These are phyloP conservation scores for Bjerkandera adusta DNA, from an alignment of 1,284 basidiomycete genomes.

Conservation along the genomic window DNA sequence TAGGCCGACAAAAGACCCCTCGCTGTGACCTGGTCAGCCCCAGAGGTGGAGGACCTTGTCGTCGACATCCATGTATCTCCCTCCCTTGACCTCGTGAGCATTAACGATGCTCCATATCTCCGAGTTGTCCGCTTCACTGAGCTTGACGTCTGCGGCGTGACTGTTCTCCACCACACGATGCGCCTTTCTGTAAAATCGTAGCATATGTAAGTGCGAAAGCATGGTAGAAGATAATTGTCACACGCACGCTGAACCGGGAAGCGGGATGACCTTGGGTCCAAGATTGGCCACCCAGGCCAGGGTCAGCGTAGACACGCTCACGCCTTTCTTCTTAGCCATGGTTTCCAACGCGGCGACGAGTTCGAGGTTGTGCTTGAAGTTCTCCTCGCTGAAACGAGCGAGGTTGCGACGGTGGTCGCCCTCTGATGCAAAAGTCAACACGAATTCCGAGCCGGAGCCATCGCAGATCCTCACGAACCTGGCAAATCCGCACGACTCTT, in stretches of 20 bases:
- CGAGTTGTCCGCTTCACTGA: conserved; percentile 38
- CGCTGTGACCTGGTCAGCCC: conserved; percentile 17
- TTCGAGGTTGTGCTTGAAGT: conserved; percentile 53
- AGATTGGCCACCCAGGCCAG: conserved; percentile 59
- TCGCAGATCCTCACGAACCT: conserved; percentile 16
- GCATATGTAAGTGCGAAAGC: not conserved
- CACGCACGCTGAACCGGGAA: conserved; percentile 49
- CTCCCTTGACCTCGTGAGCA: conserved; percentile 29
- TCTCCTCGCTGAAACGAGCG: conserved; percentile 37
- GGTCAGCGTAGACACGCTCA: conserved; percentile 55
- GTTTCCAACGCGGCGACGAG: conserved; percentile 46
- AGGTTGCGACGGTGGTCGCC: conserved; percentile 35
- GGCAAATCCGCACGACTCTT: conserved; percentile 44
- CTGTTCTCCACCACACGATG: conserved; percentile 46
- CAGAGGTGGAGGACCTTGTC: conserved; percentile 24
- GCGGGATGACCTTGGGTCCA: conserved; percentile 48
- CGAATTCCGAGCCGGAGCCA: not conserved
- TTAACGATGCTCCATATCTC: conserved; percentile 32
- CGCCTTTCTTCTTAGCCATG: conserved; percentile 47
- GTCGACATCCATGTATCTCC: conserved; percentile 28
- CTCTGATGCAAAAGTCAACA: conserved; percentile 14
- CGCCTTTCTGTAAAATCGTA: conserved; percentile 21
- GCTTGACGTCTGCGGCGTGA: conserved; percentile 38
- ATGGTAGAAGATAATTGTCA: not conserved
- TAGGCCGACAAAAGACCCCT: not conserved